Evolutionary conservation across 352 stramenopile genomes (phyloP).

Genomic region (Globisporangium paddicum): DNA sequence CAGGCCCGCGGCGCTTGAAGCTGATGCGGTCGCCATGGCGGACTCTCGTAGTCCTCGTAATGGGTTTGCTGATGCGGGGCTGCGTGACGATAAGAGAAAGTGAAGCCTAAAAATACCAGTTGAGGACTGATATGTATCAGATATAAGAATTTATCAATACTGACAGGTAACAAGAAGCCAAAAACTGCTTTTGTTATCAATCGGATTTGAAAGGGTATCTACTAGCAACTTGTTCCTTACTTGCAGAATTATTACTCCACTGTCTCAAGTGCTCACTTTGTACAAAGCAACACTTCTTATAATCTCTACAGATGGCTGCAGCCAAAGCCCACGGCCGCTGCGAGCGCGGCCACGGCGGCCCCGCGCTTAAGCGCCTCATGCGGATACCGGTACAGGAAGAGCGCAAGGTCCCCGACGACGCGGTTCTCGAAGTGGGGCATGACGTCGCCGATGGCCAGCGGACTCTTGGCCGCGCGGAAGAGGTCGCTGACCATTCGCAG

Average conservation of each 20-base stretch:
- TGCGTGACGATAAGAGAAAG: not conserved
- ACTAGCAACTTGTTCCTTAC: too few species aligned
- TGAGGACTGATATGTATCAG: too few species aligned
- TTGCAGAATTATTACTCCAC: too few species aligned
- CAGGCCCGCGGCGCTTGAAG: not conserved
- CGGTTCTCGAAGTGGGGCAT: slow-evolving; percentile 55
- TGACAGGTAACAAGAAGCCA: too few species aligned
- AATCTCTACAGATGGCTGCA: slow-evolving; percentile 29
- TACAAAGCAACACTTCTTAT: too few species aligned
- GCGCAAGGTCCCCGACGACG: slow-evolving; percentile 36
- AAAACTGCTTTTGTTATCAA: too few species aligned
- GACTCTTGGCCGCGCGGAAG: slow-evolving; percentile 28
- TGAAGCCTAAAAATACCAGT: too few species aligned
- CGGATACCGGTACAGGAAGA: slow-evolving; percentile 50
- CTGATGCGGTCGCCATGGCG: not conserved
- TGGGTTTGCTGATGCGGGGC: not conserved
- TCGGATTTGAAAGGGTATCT: too few species aligned
- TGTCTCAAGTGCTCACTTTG: too few species aligned
- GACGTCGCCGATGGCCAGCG: slow-evolving; percentile 48
- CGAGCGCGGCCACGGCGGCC: slow-evolving; percentile 35
- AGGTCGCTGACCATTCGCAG: slow-evolving; percentile 62
- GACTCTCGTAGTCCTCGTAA: too few species aligned
- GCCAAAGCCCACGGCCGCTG: slow-evolving; percentile 33
- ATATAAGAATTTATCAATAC: too few species aligned
- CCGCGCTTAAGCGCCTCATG: slow-evolving; percentile 42